Conservation (phyloP, 2,329 filamentous ascomycete species). For the Lasiodiplodia sp. region DNA sequence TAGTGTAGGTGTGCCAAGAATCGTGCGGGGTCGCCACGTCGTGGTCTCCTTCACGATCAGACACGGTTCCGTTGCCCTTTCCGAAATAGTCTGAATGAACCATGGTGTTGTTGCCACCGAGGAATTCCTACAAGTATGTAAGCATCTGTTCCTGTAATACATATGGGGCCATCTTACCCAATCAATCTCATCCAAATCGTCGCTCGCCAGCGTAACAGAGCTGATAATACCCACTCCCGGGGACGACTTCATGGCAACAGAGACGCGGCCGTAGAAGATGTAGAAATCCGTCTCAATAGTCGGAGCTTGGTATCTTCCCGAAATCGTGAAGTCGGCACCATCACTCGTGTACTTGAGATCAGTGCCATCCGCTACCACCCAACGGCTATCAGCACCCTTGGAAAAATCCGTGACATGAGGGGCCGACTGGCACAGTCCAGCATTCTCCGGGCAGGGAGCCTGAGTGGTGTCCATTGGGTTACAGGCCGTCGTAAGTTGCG, state of each 20-base stretch:
- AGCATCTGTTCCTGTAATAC: conserved; percentile 24
- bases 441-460: conserved; percentile 48
- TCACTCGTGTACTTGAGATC: conserved; percentile 63
- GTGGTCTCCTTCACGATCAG: conserved; percentile 72
- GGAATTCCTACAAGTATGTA: conserved; percentile 41
- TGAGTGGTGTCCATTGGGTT: conserved; percentile 49
- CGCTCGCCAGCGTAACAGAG: conserved; percentile 30
- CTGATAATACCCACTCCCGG: conserved; percentile 32
- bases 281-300: conserved; percentile 35
- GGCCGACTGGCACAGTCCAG: conserved; percentile 55
- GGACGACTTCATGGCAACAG: conserved; percentile 34
- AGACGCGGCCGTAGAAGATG: conserved; percentile 34
- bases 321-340: conserved; percentile 74
- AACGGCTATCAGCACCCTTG: conserved; percentile 56
- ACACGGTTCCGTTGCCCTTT: conserved; percentile 73
- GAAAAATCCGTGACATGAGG: conserved; percentile 55
- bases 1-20: conserved; percentile 71
- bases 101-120: conserved; percentile 65
- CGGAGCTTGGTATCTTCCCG: conserved; percentile 72
- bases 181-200: conserved; percentile 33
- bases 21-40: conserved; percentile 62
- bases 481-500: conserved; percentile 53
- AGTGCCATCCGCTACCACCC: conserved; percentile 69
- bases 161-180: conserved; percentile 27
- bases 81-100: conserved; percentile 76